Evolutionary conservation across 768 basidiomycete species (phyloP).

Genomic region (Steccherinum ochraceum): DNA sequence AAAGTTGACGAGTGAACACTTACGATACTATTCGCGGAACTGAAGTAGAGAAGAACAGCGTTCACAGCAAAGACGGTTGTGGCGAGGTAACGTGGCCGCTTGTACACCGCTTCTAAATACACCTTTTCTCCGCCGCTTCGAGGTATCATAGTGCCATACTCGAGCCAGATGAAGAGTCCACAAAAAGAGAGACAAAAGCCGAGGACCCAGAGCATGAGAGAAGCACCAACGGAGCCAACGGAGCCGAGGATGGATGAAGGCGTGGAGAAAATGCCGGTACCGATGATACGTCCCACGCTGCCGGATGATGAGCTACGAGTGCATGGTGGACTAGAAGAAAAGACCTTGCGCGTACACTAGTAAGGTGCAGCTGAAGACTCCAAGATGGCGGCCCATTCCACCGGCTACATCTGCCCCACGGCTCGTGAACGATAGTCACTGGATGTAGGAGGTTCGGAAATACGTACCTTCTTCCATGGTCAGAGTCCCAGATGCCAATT

Average conservation of each 20-base stretch:
- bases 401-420: constrained; percentile 42
- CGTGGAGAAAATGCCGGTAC: constrained; percentile 52
- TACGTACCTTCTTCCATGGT: constrained; percentile 42
- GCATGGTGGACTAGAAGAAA: neutral
- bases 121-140: constrained; percentile 54
- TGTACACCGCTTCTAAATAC: constrained; percentile 46
- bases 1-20: constrained; percentile 19
- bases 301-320: neutral
- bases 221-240: constrained; percentile 47
- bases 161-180: constrained; percentile 52
- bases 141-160: constrained; percentile 52
- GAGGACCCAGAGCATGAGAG: constrained; percentile 50
- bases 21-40: constrained; percentile 42
- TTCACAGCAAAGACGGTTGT: constrained; percentile 44
- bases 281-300: constrained; percentile 44
- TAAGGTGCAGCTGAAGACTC: constrained; percentile 50
- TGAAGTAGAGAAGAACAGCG: constrained; percentile 38
- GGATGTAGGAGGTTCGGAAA: no score
- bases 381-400: constrained; percentile 52
- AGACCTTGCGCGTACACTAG: constrained; percentile 32
- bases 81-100: constrained; percentile 37
- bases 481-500: constrained; percentile 35
- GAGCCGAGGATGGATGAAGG: constrained; percentile 45
- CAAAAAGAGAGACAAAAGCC: constrained; percentile 47
- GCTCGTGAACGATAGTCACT: neutral